Evolutionary conservation across 495 filamentous ascomycete genomes (phyloP).

Genomic region (Aspergillus carlsbadensis): DNA sequence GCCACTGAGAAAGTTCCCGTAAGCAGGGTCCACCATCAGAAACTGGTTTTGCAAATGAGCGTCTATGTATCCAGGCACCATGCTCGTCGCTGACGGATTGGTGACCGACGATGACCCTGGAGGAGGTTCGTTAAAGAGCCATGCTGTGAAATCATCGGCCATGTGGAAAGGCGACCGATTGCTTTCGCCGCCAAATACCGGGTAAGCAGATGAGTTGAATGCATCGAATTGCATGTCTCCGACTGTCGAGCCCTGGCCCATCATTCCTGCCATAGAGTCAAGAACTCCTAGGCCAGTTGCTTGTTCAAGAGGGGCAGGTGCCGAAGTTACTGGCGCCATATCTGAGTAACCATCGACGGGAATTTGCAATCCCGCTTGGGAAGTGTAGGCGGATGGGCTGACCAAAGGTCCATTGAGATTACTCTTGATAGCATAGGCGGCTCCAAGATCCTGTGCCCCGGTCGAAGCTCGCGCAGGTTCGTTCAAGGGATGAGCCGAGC

Average conservation of each 20-base stretch:
- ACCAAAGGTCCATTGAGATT: conserved; percentile 26
- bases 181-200: conserved; percentile 81
- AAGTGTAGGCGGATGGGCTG: conserved; percentile 22
- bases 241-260: conserved; percentile 34
- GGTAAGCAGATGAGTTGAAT: conserved; percentile 68
- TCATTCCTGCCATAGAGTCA: conserved; percentile 34
- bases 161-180: conserved; percentile 86
- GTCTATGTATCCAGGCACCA: conserved; percentile 50
- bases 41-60: conserved; percentile 41
- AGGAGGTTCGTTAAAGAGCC: conserved; percentile 73
- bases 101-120: conserved; percentile 33
- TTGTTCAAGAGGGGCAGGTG: conserved; percentile 18
- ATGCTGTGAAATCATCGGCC: conserved; percentile 89
- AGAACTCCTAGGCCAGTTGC: conserved; percentile 17
- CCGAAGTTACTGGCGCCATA: conserved; percentile 20
- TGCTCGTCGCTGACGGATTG: conserved; percentile 26
- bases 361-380: conserved; percentile 23
- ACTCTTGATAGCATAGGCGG: conserved; percentile 29
- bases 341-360: conserved; percentile 30
- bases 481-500: conserved; percentile 12
- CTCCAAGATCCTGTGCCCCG: conserved; percentile 13
- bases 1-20: conserved; percentile 33
- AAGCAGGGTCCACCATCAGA: conserved; percentile 41
- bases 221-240: conserved; percentile 56
- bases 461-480: conserved; percentile 1